A percentile compares a stretch with the other conserved stretches of the same genome.
Evolutionary conservation across 228 moss, liverwort and hornwort genomes (phyloP).

Genomic region (Sphagnum magellanicum): DNA sequence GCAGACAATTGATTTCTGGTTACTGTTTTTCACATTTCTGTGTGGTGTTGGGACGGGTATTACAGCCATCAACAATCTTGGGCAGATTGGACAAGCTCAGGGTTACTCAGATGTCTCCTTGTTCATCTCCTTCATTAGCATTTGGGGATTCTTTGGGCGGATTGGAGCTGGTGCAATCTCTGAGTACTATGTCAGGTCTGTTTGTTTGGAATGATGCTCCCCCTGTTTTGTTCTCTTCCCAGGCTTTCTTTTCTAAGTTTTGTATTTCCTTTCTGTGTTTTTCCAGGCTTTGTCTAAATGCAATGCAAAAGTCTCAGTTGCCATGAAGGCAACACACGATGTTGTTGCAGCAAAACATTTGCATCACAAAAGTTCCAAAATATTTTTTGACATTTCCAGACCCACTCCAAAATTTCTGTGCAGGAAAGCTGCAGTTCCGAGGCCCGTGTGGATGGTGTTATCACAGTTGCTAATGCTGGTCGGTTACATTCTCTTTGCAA

Average conservation of each 20-base stretch:
- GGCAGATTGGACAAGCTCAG: conserved; percentile 49
- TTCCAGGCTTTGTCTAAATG: no score
- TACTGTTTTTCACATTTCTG: conserved; percentile 34
- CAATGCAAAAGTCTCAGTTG: no score
- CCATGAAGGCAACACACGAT: no score
- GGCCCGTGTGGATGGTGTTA: conserved; percentile 35
- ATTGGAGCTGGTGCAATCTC: conserved; percentile 35
- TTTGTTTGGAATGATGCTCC: no score
- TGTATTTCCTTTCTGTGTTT: no score
- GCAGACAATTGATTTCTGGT: conserved; percentile 42
- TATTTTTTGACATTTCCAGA: no score
- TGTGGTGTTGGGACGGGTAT: conserved; percentile 42
- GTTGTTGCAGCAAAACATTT: no score
- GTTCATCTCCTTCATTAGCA: conserved; percentile 39
- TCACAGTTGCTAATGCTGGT: conserved; percentile 29
- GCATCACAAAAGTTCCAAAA: no score
- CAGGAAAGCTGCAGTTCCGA: conserved; percentile 35
- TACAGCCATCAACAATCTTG: conserved; percentile 39
- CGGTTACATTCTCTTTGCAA: conserved; percentile 22
- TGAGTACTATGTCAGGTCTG: conserved; percentile 37
- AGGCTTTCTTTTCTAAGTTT: no score
- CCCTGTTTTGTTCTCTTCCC: no score
- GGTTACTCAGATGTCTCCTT: conserved; percentile 37
- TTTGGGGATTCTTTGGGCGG: conserved; percentile 45
- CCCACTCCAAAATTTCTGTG: not conserved